Conservation (phyloP, 331 rosid genomes). For the Arachis monticola region DNA sequence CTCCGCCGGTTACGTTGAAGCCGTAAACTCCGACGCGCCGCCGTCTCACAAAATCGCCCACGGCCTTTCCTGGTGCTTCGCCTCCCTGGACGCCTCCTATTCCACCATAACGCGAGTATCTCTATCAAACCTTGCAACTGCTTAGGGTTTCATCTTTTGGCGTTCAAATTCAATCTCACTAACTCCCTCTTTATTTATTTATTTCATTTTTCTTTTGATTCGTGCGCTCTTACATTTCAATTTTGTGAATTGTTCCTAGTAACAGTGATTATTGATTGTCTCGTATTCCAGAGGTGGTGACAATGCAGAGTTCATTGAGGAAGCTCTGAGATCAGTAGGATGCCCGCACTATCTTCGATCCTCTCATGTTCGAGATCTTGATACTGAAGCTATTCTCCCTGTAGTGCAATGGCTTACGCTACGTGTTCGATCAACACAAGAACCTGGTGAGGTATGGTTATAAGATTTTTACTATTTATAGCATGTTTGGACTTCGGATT, state of each 20-base stretch:
- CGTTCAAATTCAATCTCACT: no score
- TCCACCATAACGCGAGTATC: slow-evolving; percentile 41
- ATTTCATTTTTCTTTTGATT: neutral
- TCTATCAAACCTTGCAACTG: neutral
- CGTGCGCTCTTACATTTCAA: neutral
- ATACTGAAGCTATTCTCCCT: slow-evolving; percentile 44
- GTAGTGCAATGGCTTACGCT: slow-evolving; percentile 49
- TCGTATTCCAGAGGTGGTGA: slow-evolving; percentile 40
- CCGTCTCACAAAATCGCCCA: slow-evolving; percentile 43
- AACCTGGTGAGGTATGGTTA: slow-evolving; percentile 40
- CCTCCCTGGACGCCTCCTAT: slow-evolving; percentile 32
- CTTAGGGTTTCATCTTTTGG: slow-evolving; percentile 25
- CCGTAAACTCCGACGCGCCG: slow-evolving; percentile 32
- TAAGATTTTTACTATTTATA: neutral
- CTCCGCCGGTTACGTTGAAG: slow-evolving; percentile 44
- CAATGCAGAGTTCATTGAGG: slow-evolving; percentile 41
- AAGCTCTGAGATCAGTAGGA: slow-evolving; percentile 48
- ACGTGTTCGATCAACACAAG: slow-evolving; percentile 26
- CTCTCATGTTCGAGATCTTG: slow-evolving; percentile 38
- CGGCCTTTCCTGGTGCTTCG: slow-evolving; percentile 52
- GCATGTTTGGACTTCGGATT: neutral
- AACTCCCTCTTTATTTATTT: neutral
- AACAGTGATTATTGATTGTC: neutral
- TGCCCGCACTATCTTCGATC: slow-evolving; percentile 51
- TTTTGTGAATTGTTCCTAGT: neutral